Conservation (phyloP, 768 basidiomycete genomes). For the Pleurotus giganteus region DNA sequence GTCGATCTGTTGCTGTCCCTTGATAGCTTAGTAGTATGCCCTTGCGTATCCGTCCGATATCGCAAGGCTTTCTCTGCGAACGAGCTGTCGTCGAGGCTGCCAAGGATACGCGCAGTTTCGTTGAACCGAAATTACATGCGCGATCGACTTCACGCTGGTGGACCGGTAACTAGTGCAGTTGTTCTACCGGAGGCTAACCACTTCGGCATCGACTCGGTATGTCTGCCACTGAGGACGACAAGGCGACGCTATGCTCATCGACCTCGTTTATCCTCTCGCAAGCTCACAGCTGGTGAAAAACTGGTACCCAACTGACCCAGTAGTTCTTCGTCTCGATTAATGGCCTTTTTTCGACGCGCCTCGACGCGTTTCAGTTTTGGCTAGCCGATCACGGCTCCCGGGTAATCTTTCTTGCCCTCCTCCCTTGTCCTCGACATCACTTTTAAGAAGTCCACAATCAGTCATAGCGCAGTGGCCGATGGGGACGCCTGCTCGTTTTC, state of each 20-base stretch:
- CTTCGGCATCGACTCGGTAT: neutral
- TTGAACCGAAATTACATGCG: neutral
- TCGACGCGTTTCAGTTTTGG: neutral
- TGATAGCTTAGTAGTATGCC: too few relatives aligned
- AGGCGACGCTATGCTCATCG: too few relatives aligned
- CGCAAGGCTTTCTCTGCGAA: neutral
- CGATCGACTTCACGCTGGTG: neutral
- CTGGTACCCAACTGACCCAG: too few relatives aligned
- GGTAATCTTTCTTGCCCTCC: neutral
- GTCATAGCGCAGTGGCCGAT: constrained; percentile 1
- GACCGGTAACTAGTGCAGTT: neutral
- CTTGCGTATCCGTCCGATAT: too few relatives aligned
- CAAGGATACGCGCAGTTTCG: neutral
- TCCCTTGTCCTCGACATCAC: neutral
- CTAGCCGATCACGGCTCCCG: neutral
- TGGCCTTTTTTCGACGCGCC: neutral
- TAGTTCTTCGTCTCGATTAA: too few relatives aligned
- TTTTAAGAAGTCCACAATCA: neutral
- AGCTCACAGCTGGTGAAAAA: too few relatives aligned
- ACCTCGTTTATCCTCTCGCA: too few relatives aligned
- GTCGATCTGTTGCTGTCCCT: too few relatives aligned
- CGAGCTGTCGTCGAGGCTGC: neutral
- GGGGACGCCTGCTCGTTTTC: constrained; percentile 2
- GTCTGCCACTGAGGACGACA: neutral
- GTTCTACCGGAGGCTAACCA: neutral